A percentile compares a stretch with the other conserved stretches of the same genome.
Evolutionary conservation across 306 rosid genomes (phyloP).

Genomic region (Cicer bijugum): DNA sequence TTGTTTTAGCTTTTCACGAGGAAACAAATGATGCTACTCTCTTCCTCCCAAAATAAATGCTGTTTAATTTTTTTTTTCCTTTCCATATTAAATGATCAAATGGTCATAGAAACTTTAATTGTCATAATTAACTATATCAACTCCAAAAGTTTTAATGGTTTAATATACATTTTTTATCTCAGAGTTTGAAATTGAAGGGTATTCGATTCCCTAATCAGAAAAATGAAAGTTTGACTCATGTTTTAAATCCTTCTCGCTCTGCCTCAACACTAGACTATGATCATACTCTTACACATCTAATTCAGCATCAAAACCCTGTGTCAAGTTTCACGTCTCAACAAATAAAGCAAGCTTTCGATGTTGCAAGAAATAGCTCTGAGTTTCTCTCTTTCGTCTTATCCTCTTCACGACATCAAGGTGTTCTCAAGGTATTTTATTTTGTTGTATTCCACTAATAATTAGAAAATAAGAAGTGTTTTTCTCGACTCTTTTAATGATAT

Average conservation of each 20-base stretch:
- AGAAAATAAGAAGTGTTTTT: not conserved
- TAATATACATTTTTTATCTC: slow-evolving; percentile 36
- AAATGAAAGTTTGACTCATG: slow-evolving; percentile 82
- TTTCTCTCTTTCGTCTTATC: slow-evolving; percentile 74
- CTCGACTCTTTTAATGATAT: not conserved
- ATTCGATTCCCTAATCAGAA: slow-evolving; percentile 83
- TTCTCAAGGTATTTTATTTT: slow-evolving; percentile 56
- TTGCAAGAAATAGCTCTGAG: slow-evolving; percentile 80
- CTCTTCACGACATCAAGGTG: slow-evolving; percentile 72
- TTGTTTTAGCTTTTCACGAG: slow-evolving; percentile 8
- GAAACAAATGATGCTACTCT: not conserved
- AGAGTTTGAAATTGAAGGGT: slow-evolving; percentile 88
- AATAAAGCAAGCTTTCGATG: slow-evolving; percentile 78
- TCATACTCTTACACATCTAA: slow-evolving; percentile 48
- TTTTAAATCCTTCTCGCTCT: slow-evolving; percentile 69
- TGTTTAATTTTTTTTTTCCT: too few species aligned
- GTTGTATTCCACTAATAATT: slow-evolving; percentile 6
- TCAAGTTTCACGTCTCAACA: slow-evolving; percentile 63
- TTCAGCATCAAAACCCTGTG: slow-evolving; percentile 51
- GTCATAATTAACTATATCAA: not conserved
- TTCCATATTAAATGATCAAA: too few species aligned
- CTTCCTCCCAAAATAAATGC: not conserved
- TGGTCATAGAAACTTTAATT: not conserved
- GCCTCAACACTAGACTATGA: slow-evolving; percentile 51
- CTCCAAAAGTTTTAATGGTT: not conserved